Base-by-base conservation (phyloP, 75 land plant genomes). In the Sequoiadendron giganteum region DNA sequence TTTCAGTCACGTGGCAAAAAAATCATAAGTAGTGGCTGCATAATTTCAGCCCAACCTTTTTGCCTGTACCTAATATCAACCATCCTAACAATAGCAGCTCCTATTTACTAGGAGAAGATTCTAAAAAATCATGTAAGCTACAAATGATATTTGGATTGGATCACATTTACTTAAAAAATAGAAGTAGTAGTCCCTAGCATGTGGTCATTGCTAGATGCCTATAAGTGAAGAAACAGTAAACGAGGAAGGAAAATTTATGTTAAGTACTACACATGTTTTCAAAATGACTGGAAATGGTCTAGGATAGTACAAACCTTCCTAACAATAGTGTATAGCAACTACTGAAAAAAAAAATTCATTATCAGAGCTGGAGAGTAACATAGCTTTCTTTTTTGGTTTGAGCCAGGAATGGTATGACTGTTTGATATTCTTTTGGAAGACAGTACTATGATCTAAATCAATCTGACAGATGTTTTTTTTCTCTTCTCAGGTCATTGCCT, bases 401-500 rank as follows among this genome's bases (percentile, higher is more conserved):
- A 47, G 0, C 10, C 36, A 36, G 21, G 72, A 39, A 10, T 86
- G 40, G 16, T 39, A 40, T 28, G n/a, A 32, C 9, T 36, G 32
- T 30, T 56, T 82, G 8, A 52, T 30, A 45, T 38, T 80, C 48
- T 14, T 81, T 82, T 86, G 48, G n/a, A 80, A 42, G 56, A 30
- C 30, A 10, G 38, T 30, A 34, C 38, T 73, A 32, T 73, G 34
- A 32, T 73, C 14, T 32, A 34, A 30, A 32, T 73, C 77, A 32
- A 73, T 10, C 38, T 73, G 77, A 32, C 38, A 73, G 28, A 10
- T 68, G 25, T n/a, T 45, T 30, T 73, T 73, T 34, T 19, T 36
- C 25, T 39, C 45, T 39, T 82, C 32, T 15, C 92, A 97, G 99
- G 91, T 95, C 97, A 32, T 88, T 97, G 70, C 99, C 99, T 84